Evolutionary conservation across 2,329 filamentous ascomycete genomes (phyloP).

Genomic region (Exophiala spinifera): DNA sequence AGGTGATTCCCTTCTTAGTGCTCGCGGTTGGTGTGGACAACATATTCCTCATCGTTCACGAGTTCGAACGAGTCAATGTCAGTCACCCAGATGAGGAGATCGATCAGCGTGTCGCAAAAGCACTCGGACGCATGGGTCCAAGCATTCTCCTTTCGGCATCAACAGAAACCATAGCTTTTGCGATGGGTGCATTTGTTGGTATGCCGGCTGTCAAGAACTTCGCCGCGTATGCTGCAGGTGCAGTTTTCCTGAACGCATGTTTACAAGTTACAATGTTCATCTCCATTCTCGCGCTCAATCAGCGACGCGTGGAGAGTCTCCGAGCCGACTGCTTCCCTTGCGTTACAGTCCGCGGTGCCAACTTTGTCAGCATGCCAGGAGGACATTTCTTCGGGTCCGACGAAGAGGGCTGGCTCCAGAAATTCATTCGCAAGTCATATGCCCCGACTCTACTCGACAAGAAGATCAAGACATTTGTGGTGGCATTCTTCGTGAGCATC

Average conservation of each 20-base stretch:
- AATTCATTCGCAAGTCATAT: slow-evolving; percentile 86
- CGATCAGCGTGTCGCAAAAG: slow-evolving; percentile 78
- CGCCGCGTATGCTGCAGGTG: slow-evolving; percentile 90
- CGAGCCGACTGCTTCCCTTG: slow-evolving; percentile 92
- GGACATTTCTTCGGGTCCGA: slow-evolving; percentile 69
- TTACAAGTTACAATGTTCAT: slow-evolving; percentile 97
- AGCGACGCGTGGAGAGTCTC: slow-evolving; percentile 81
- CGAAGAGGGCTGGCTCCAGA: slow-evolving; percentile 78
- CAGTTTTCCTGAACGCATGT: slow-evolving; percentile 95
- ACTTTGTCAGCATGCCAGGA: slow-evolving; percentile 62
- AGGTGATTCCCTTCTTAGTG: slow-evolving; percentile 97
- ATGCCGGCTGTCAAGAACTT: slow-evolving; percentile 99
- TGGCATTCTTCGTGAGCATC: slow-evolving; percentile 79
- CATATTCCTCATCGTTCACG: slow-evolving; percentile 97
- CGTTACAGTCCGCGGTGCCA: slow-evolving; percentile 73
- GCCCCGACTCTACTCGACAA: slow-evolving; percentile 77
- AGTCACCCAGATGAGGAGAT: slow-evolving; percentile 87
- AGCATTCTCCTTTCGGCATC: slow-evolving; percentile 94
- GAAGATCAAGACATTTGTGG: slow-evolving; percentile 71
- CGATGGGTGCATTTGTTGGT: slow-evolving; percentile 85
- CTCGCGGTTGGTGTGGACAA: slow-evolving; percentile 97
- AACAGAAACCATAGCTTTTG: slow-evolving; percentile 91
- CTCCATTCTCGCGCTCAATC: slow-evolving; percentile 85
- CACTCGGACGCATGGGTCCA: slow-evolving; percentile 92
- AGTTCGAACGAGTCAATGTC: slow-evolving; percentile 91